These are phyloP conservation scores for Verticillium alfalfae DNA, from an alignment of 2,329 filamentous ascomycete species.

Conservation along the genomic window DNA sequence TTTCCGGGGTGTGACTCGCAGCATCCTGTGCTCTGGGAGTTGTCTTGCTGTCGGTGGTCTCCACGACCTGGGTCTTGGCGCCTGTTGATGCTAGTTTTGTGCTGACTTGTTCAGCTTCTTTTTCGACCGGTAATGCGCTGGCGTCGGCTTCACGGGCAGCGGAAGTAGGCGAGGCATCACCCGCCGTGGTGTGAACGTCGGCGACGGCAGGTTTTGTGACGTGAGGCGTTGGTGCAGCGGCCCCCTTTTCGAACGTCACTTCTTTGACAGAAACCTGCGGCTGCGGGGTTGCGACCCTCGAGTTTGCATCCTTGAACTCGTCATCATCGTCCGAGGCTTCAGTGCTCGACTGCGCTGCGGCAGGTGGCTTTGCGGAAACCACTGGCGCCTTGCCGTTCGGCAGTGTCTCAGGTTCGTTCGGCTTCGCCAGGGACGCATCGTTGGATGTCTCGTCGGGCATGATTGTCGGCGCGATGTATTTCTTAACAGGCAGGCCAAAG, in stretches of 20 bases:
- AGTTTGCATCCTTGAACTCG: conserved; percentile 18
- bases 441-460: conserved; percentile 1
- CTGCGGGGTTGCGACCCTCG: neutral
- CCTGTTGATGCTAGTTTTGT: neutral
- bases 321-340: conserved; percentile 18
- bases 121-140: neutral
- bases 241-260: neutral
- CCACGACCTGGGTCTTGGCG: neutral
- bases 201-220: conserved; percentile 1
- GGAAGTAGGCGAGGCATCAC: neutral
- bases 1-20: neutral
- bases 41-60: neutral
- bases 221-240: neutral
- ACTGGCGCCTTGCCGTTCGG: neutral
- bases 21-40: neutral
- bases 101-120: neutral
- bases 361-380: conserved; percentile 6
- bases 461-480: conserved; percentile 29
- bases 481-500: conserved; percentile 63
- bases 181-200: neutral
- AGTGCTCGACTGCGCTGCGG: conserved; percentile 4
- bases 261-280: neutral
- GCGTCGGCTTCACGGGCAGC: conserved; percentile 4
- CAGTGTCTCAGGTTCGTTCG: neutral
- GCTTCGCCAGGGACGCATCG: conserved; percentile 1